phyloP scores from a whole-genome alignment of 148 eudicot genomes.

The Pharnaceum exiguum region DNA sequence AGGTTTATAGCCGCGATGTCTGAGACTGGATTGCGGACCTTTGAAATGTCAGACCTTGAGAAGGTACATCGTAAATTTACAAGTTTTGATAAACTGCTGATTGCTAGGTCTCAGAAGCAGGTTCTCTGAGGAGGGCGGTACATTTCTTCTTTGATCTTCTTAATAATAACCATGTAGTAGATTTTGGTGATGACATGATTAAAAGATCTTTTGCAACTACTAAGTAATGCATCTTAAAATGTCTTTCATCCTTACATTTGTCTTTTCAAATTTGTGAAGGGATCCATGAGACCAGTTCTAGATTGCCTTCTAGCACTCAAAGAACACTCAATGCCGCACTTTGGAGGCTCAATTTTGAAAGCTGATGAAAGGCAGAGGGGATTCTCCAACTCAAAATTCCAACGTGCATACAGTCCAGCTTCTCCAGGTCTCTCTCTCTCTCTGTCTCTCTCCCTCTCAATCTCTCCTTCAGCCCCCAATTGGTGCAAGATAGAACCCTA shows the following conservation, averaged over 20 bases:
- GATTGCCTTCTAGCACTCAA: slow-evolving; percentile 78
- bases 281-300: slow-evolving; percentile 71
- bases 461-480: too few species aligned
- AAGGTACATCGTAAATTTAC: slow-evolving; percentile 38
- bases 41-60: slow-evolving; percentile 63
- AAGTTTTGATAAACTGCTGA: not conserved
- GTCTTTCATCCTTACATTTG: slow-evolving; percentile 5
- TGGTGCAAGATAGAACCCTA: too few species aligned
- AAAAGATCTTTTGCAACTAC: not conserved
- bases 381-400: slow-evolving; percentile 38
- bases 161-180: not conserved
- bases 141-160: not conserved
- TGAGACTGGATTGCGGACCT: slow-evolving; percentile 67
- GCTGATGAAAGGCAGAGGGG: slow-evolving; percentile 46
- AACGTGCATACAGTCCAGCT: slow-evolving; percentile 39
- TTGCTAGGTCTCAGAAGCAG: not conserved
- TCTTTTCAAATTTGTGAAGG: slow-evolving; percentile 37
- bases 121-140: too few species aligned
- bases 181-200: not conserved
- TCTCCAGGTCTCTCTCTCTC: slow-evolving; percentile 41
- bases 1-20: slow-evolving; percentile 64
- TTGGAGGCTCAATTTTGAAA: slow-evolving; percentile 32
- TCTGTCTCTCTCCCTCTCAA: too few species aligned
- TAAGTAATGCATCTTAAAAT: not conserved
- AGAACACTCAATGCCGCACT: slow-evolving; percentile 41